Evolutionary conservation across 192 early-diverging fungal species (phyloP).

Genomic region (Coemansia javaensis): DNA sequence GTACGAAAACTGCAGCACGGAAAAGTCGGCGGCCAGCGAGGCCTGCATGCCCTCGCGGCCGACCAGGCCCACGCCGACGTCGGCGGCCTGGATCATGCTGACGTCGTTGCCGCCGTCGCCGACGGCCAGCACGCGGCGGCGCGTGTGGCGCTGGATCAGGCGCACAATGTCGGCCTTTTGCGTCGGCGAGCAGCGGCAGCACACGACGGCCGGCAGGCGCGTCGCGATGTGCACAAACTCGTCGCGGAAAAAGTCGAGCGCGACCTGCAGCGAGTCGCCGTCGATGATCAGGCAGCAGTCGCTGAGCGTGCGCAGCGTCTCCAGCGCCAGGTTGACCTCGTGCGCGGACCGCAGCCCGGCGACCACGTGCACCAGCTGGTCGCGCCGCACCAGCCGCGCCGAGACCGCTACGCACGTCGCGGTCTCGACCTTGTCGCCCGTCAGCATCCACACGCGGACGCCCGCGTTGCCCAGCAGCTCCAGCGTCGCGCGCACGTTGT

Average conservation of each 20-base stretch:
- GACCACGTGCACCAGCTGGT: constrained; percentile 80
- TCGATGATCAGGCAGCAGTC: constrained; percentile 88
- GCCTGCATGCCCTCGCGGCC: constrained; percentile 97
- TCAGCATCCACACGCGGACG: constrained; percentile 95
- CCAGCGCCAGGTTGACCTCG: constrained; percentile 60
- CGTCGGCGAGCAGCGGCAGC: constrained; percentile 93
- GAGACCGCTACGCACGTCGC: constrained; percentile 94
- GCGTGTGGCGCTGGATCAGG: constrained; percentile 69
- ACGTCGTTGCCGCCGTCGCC: constrained; percentile 98
- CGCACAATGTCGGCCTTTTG: constrained; percentile 92
- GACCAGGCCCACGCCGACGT: constrained; percentile 95
- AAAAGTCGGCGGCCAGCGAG: constrained; percentile 90
- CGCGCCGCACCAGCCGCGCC: constrained; percentile 80
- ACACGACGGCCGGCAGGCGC: constrained; percentile 79
- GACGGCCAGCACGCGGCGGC: constrained; percentile 78
- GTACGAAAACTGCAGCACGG: constrained; percentile 81
- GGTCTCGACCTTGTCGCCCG: constrained; percentile 97
- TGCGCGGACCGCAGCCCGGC: constrained; percentile 55
- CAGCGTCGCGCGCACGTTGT: constrained; percentile 83
- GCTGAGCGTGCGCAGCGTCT: constrained; percentile 60
- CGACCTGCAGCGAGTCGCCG: constrained; percentile 81
- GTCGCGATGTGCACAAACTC: constrained; percentile 78
- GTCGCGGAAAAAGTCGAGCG: constrained; percentile 64
- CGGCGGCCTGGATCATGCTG: constrained; percentile 92
- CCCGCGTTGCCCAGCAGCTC: constrained; percentile 88